Evolutionary conservation across 805 yeast species (phyloP), one percentile per base, ranked within the genome.

Genomic region (Huiozyma sinensis): DNA sequence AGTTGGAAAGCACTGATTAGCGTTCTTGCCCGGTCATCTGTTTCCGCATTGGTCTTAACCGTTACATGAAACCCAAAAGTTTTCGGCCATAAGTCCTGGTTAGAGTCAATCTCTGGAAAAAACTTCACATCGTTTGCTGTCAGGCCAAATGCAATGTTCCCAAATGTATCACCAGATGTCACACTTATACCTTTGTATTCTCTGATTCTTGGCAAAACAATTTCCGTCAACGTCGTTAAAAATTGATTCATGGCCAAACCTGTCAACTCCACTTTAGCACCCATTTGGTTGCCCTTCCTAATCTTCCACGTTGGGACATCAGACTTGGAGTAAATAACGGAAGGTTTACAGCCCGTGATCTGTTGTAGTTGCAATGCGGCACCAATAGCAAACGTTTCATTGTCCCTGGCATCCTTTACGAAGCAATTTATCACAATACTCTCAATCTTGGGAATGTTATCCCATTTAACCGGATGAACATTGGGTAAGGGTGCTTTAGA

Each of bases 61-160:
- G 86, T 83, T 45, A 92, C 72, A 60, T 87, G 83, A 72, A 90
- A 73, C 46, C 96, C 97, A 60, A 80, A 86, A 30, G 88, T 77
- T 50, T 71, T 76, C 34, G 95, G 89, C 85, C 90, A 92, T 50
- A 83, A 69, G 62, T 90, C 97, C 61, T 81, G 87, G 65, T 83
- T 87, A 46, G 81, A 76, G 60, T 89, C 95, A 49, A 92, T 79
- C 66, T 92, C 98, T 3, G 99, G 99, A 75, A 92, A 92, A 58
- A 72, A 73, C 55, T 76, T 78, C 42, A 84, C 77, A 55, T 85
- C 87, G 43, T 82, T 85, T 2, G 85, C 78, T 36, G 75, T 76
- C 53, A 92, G 65, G 38, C 96, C 96, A 58, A 92, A 80, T 7
- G 92, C 74, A 46, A 94, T 75, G 61, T 86, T 84, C 46, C 98